phyloP scores from a whole-genome alignment of 1,284 basidiomycete genomes.

The Moesziomyces sp. region DNA sequence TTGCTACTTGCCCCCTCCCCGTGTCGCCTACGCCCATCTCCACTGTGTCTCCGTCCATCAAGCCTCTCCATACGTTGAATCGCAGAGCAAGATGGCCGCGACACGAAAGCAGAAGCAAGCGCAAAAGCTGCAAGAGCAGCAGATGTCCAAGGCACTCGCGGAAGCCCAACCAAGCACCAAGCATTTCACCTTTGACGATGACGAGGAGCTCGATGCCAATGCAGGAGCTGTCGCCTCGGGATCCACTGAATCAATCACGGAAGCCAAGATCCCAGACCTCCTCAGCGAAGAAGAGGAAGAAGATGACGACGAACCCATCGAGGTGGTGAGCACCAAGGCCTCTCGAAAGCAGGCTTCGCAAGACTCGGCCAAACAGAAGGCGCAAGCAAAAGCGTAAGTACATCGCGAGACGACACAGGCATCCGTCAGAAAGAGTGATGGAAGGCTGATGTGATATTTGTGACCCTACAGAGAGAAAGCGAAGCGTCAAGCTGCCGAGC shows the following conservation, averaged over 20 bases:
- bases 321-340: constrained; percentile 50
- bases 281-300: constrained; percentile 19
- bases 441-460: background rate
- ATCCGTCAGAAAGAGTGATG: too few species aligned
- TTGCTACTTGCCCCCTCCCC: background rate
- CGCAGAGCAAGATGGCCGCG: constrained; percentile 21
- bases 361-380: constrained; percentile 24
- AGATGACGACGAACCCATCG: constrained; percentile 44
- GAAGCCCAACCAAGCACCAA: constrained; percentile 20
- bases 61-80: background rate
- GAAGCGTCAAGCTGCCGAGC: constrained; percentile 36
- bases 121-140: constrained; percentile 46
- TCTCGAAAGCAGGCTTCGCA: constrained; percentile 32
- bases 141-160: constrained; percentile 35
- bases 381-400: constrained; percentile 28
- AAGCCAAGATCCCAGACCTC: background rate
- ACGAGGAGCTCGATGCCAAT: constrained; percentile 19
- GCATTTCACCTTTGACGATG: constrained; percentile 40
- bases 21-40: background rate
- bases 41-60: background rate
- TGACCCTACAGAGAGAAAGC: constrained; percentile 17
- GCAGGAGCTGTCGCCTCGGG: background rate
- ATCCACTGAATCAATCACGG: background rate
- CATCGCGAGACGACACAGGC: background rate
- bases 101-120: constrained; percentile 28